phyloP scores from a whole-genome alignment of 73 alveolate species.

The Blepharisma stoltei region DNA sequence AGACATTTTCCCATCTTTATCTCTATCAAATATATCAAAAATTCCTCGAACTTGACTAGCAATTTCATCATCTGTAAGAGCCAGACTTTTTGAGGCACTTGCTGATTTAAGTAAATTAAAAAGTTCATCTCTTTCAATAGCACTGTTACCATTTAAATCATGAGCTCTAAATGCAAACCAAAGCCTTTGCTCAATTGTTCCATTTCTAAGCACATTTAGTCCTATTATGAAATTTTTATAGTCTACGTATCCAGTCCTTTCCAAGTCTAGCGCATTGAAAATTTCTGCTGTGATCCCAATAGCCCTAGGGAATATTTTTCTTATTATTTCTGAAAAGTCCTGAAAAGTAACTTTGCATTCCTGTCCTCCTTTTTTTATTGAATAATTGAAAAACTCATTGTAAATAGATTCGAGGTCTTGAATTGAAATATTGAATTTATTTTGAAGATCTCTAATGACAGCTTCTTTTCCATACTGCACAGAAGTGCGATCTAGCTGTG shows the following conservation, averaged over 20 bases:
- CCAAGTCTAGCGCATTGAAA: background rate
- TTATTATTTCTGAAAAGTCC: no score
- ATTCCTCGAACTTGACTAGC: background rate
- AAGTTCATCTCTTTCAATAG: background rate
- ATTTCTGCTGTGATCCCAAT: background rate
- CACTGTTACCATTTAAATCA: background rate
- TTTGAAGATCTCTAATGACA: background rate
- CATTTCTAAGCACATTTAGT: background rate
- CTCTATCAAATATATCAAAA: background rate
- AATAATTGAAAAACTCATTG: background rate
- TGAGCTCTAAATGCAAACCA: background rate
- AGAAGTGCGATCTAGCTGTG: no score
- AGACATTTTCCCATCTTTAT: constrained; percentile 9
- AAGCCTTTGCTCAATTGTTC: background rate
- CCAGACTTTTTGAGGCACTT: no score
- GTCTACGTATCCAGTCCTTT: background rate
- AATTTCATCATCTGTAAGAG: no score
- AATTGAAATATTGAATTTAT: background rate
- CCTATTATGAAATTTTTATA: background rate
- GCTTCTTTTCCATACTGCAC: background rate
- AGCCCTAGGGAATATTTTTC: no score
- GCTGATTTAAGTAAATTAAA: background rate
- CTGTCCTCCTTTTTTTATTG: background rate
- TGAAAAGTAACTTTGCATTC: no score
- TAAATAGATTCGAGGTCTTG: background rate